Evolutionary conservation across 2,329 filamentous ascomycete genomes (phyloP).

Genomic region (Nemania sp.): DNA sequence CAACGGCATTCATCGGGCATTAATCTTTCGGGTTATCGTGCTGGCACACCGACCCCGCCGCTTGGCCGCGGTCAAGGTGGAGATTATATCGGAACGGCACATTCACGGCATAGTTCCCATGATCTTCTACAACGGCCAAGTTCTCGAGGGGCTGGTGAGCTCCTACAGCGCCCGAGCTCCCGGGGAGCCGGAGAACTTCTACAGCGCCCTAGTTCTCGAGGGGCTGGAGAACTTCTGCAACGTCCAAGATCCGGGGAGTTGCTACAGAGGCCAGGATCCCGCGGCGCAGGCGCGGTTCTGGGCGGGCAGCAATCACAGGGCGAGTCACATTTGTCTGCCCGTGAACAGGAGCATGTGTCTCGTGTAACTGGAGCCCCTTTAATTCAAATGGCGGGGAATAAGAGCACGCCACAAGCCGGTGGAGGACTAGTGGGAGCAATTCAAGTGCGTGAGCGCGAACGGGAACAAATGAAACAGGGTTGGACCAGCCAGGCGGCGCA

Average conservation of each 20-base stretch:
- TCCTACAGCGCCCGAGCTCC: constrained; percentile 62
- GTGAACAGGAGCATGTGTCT: constrained; percentile 90
- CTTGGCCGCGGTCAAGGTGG: constrained; percentile 57
- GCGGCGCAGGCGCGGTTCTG: constrained; percentile 64
- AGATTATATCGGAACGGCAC: constrained; percentile 54
- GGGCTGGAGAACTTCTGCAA: constrained; percentile 52
- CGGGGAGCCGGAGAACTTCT: constrained; percentile 57
- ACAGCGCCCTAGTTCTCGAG: constrained; percentile 62
- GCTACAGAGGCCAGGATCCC: constrained; percentile 63
- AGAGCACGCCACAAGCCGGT: constrained; percentile 63
- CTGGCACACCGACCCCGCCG: constrained; percentile 59
- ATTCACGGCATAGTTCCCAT: constrained; percentile 62
- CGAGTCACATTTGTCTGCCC: constrained; percentile 78
- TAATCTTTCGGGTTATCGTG: constrained; percentile 55
- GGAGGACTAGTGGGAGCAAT: constrained; percentile 81
- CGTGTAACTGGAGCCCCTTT: constrained; percentile 82
- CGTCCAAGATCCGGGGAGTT: constrained; percentile 62
- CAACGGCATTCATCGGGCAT: constrained; percentile 69
- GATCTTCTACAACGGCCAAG: constrained; percentile 51
- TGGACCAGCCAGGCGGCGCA: constrained; percentile 78
- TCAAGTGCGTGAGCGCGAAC: constrained; percentile 82
- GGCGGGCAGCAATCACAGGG: constrained; percentile 57
- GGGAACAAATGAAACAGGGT: constrained; percentile 75
- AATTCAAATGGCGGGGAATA: constrained; percentile 72
- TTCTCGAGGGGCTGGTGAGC: constrained; percentile 54